Percentiles rank a stretch among this genome's conserved stretches.
Conservation (phyloP, 371 early-diverging fungal genomes). For the Rhizoclosmatium hyalinum region DNA sequence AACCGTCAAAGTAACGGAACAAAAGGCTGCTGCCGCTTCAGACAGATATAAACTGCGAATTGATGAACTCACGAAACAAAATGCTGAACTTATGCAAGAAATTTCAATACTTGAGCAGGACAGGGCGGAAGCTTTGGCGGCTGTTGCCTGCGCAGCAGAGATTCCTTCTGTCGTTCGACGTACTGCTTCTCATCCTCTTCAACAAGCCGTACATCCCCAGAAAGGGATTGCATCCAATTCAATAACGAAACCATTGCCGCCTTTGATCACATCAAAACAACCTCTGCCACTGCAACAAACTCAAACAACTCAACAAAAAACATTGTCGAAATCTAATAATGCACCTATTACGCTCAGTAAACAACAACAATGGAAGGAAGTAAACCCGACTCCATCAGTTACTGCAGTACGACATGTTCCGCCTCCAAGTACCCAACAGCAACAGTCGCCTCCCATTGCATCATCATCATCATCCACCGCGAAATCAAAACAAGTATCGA, state of each 20-base stretch:
- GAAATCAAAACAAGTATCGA: no score
- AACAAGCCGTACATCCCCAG: not conserved
- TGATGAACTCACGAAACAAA: conserved; percentile 38
- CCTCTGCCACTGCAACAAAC: not conserved
- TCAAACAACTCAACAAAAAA: not conserved
- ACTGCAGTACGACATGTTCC: no score
- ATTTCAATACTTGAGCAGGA: conserved; percentile 46
- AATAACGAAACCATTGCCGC: not conserved
- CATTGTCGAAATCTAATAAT: no score
- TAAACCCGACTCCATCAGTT: no score
- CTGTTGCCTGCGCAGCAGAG: not conserved
- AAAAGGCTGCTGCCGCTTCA: conserved; percentile 20
- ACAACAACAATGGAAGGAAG: no score
- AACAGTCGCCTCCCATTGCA: no score
- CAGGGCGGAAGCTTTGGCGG: conserved; percentile 21
- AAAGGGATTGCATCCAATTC: not conserved
- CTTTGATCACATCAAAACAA: not conserved
- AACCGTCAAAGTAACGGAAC: conserved; percentile 32
- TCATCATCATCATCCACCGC: no score
- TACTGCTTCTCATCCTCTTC: not conserved
- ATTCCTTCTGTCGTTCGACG: not conserved
- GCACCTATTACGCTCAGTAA: no score
- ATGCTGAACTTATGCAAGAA: conserved; percentile 44
- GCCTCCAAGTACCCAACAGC: no score
- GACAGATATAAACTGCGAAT: conserved; percentile 42